Evolutionary conservation across 495 filamentous ascomycete genomes (phyloP).

Genomic region (Daldinia grandis): DNA sequence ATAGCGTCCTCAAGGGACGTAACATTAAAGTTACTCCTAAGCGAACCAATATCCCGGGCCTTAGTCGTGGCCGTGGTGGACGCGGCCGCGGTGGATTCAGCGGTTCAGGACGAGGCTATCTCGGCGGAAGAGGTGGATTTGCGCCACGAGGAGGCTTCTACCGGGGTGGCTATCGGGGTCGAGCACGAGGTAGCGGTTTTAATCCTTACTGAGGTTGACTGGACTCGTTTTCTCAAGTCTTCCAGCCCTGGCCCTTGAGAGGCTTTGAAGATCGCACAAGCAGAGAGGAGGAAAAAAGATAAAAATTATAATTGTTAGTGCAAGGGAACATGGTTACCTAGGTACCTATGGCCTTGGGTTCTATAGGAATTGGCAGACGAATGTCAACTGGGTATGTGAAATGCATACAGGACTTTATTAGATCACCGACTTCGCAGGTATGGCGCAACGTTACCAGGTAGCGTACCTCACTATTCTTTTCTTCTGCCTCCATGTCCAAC

Average conservation of each 20-base stretch:
- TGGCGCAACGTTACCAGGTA: slow-evolving; percentile 19
- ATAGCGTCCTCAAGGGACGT: slow-evolving; percentile 93
- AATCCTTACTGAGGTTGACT: slow-evolving; percentile 29
- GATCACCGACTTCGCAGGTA: slow-evolving; percentile 32
- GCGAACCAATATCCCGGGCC: slow-evolving; percentile 94
- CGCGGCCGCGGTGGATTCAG: slow-evolving; percentile 72
- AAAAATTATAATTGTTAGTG: slow-evolving; percentile 28
- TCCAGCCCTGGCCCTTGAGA: slow-evolving; percentile 1
- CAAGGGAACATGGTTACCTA: slow-evolving; percentile 14
- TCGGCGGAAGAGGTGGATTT: slow-evolving; percentile 70
- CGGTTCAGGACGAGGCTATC: slow-evolving; percentile 57
- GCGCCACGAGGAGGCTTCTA: slow-evolving; percentile 72
- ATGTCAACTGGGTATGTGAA: slow-evolving; percentile 28
- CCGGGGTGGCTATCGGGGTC: slow-evolving; percentile 80
- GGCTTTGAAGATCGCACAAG: slow-evolving; percentile 5
- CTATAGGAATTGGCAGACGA: slow-evolving; percentile 21
- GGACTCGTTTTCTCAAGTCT: slow-evolving; percentile 5
- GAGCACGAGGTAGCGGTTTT: slow-evolving; percentile 68
- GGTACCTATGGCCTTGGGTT: slow-evolving; percentile 11
- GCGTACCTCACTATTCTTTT: slow-evolving; percentile 24
- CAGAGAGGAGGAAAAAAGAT: slow-evolving; percentile 3
- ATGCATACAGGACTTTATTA: slow-evolving; percentile 31
- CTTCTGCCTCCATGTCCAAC: slow-evolving; percentile 26
- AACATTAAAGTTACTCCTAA: slow-evolving; percentile 98
- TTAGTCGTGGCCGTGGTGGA: slow-evolving; percentile 80